Evolutionary conservation across 75 land plant species (phyloP), one percentile per base, ranked within the genome.

Genomic region (Sequoia sempervirens): DNA sequence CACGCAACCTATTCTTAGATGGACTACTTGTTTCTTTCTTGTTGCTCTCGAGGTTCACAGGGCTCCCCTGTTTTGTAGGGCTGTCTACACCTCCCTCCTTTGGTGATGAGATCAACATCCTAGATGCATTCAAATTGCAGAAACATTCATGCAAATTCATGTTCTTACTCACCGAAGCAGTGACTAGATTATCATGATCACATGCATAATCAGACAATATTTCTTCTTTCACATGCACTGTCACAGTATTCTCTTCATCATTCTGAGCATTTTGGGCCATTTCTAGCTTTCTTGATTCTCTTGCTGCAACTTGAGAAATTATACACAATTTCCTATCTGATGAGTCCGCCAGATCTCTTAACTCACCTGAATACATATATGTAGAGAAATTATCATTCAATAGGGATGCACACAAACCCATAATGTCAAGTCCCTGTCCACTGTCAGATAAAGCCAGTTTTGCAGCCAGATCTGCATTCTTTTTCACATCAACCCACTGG

Each of bases 401-500:
- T 46, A 20, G 43, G 9, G 47, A 76, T 3, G 13, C 26, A 40
- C 43, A n/a, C 46, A 78, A n/a, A 76, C 26, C 10, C 52, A 20
- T 52, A 45, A 28, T n/a, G 11, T 45, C 80, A 45, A 30, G 14
- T 43, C 50, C 47, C 47, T 78, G 80, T 43, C 80, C n/a, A 3
- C 43, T n/a, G 46, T 45, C 50, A 26, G 13, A 78, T 30, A 43
- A 78, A 78, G n/a, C 15, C 32, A 78, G 47, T 26, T 70, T 70
- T 30, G 37, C 37, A 11, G 73, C 73, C 36, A 91, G 86, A 56
- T 91, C 90, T 36, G 90, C 91, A 69, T 89, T 92, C 10, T 86
- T 81, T 61, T 87, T 84, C 68, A 96, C 83, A 72, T 91, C 90
- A 81, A 92, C 83, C 98, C 98, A 96, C 18, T 83, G 89, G 40